Percentiles rank a stretch among this genome's conserved stretches.
phyloP scores from a whole-genome alignment of 352 stramenopile genomes.

The Globisporangium paroecandrum region DNA sequence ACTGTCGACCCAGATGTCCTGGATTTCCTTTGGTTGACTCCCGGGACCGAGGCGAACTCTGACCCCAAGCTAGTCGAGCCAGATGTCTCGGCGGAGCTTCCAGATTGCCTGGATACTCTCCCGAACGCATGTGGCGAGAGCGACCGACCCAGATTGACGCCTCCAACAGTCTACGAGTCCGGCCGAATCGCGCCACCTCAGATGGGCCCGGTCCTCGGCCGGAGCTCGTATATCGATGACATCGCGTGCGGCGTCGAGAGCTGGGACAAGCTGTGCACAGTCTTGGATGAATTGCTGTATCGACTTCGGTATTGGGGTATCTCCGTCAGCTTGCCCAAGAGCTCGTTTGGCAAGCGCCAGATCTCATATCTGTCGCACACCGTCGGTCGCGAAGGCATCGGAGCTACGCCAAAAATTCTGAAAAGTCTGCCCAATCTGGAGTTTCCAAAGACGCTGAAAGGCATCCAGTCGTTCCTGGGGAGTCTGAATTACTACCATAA shows the following conservation, averaged over 20 bases:
- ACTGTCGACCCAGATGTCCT: conserved; percentile 10
- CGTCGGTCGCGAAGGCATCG: conserved; percentile 9
- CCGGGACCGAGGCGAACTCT: too few species aligned
- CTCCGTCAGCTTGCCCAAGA: conserved; percentile 26
- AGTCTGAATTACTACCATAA: conserved; percentile 27
- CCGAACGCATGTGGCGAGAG: too few species aligned
- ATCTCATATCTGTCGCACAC: conserved; percentile 21
- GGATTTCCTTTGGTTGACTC: background rate
- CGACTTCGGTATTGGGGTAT: conserved; percentile 21
- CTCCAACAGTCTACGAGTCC: background rate
- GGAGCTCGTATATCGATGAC: conserved; percentile 18
- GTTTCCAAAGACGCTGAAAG: conserved; percentile 19
- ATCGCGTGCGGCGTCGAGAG: conserved; percentile 16
- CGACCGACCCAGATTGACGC: background rate
- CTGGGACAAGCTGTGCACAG: conserved; percentile 10
- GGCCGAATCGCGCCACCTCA: background rate
- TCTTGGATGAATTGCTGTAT: conserved; percentile 11
- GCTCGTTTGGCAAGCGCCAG: conserved; percentile 10
- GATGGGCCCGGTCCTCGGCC: conserved; percentile 1
- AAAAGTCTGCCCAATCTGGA: background rate
- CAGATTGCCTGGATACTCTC: too few species aligned
- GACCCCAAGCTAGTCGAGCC: too few species aligned
- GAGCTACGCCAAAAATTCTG: conserved; percentile 15
- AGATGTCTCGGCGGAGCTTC: too few species aligned
- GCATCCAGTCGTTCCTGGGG: conserved; percentile 21